Conservation (phyloP, 305 asterid species). For the Ilex paraguariensis region DNA sequence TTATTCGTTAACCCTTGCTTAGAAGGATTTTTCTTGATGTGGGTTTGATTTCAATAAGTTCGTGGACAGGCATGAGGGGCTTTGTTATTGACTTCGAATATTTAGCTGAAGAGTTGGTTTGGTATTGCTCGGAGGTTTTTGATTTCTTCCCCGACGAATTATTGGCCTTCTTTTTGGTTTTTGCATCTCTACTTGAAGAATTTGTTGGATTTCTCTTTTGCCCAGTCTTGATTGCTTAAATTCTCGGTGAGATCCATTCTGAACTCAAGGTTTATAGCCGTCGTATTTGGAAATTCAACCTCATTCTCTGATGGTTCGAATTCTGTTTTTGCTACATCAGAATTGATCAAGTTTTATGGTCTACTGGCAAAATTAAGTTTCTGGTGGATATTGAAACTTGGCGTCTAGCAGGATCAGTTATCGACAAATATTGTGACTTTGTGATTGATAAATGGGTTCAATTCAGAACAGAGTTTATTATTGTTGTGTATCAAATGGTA, state of each 20-base stretch:
- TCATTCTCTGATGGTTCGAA: not conserved
- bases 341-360: too few relatives aligned
- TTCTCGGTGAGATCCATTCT: not conserved
- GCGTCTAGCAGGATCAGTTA: too few relatives aligned
- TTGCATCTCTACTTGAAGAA: constrained; percentile 17
- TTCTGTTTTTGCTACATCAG: not conserved
- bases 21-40: not conserved
- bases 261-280: not conserved
- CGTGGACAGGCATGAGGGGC: constrained; percentile 8
- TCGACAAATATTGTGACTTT: too few relatives aligned
- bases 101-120: constrained; percentile 15
- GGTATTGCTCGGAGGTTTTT: constrained; percentile 10
- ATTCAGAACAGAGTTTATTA: constrained; percentile 32
- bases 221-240: constrained; percentile 18
- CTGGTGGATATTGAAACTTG: too few relatives aligned
- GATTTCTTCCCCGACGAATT: constrained; percentile 10
- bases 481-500: constrained; percentile 62
- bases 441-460: constrained; percentile 29
- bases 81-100: constrained; percentile 13
- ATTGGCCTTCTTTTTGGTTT: constrained; percentile 1
- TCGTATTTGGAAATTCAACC: not conserved
- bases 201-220: constrained; percentile 5
- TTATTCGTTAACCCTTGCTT: too few relatives aligned
- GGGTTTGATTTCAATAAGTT: not conserved
- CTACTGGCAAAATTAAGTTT: too few relatives aligned